phyloP scores from a whole-genome alignment of 257 asterid genomes.

The Capsicum baccatum region DNA sequence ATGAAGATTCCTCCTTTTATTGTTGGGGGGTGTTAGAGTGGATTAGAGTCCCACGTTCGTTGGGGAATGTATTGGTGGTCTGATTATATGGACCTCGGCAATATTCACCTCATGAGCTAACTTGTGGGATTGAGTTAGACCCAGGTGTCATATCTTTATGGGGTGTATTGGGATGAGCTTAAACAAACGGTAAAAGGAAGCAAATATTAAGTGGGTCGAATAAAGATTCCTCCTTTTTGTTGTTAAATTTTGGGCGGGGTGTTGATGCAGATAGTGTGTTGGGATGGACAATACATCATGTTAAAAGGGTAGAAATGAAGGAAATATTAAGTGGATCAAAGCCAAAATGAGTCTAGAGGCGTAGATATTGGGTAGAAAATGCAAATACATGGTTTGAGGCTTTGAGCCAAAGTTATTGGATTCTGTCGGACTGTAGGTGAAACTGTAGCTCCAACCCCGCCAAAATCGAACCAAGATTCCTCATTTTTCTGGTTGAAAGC shows the following conservation, averaged over 20 bases:
- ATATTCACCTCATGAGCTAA: too few relatives aligned
- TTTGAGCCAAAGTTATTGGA: background rate
- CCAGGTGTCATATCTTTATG: too few relatives aligned
- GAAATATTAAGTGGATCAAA: background rate
- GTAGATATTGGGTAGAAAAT: background rate
- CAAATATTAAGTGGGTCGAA: background rate
- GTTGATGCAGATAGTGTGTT: too few relatives aligned
- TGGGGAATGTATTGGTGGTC: too few relatives aligned
- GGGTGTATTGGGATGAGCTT: background rate
- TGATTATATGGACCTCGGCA: too few relatives aligned
- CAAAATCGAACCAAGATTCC: background rate
- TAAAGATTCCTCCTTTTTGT: too few relatives aligned
- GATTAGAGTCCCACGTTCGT: too few relatives aligned
- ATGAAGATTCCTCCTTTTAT: background rate
- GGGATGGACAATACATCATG: background rate
- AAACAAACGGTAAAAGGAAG: background rate
- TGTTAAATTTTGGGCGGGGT: too few relatives aligned
- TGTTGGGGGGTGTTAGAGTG: background rate
- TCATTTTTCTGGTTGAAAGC: background rate
- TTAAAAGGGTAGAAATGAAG: background rate
- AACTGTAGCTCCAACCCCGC: background rate
- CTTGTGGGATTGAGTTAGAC: too few relatives aligned
- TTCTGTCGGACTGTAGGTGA: background rate
- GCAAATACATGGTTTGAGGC: background rate
- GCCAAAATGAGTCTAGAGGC: background rate